These are phyloP conservation scores for Phytophthora citrophthora DNA, from an alignment of 352 stramenopile genomes.

Conservation along the genomic window DNA sequence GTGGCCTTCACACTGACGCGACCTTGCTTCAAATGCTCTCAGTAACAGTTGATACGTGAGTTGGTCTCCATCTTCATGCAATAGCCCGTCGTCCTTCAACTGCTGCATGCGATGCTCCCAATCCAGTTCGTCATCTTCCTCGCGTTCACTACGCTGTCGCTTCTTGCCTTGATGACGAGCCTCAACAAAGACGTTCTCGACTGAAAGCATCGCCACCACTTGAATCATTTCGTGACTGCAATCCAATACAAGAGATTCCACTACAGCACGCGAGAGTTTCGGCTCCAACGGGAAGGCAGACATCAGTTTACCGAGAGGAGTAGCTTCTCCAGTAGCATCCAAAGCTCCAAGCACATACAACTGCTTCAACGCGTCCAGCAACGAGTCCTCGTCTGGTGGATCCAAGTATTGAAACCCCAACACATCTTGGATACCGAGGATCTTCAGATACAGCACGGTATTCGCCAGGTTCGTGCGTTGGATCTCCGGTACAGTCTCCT, in stretches of 20 bases:
- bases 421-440: slow-evolving; percentile 77
- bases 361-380: slow-evolving; percentile 81
- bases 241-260: slow-evolving; percentile 62
- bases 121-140: slow-evolving; percentile 21
- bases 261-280: slow-evolving; percentile 63
- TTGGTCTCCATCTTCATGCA: slow-evolving; percentile 65
- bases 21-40: slow-evolving; percentile 42
- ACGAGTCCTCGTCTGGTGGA: slow-evolving; percentile 65
- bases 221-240: slow-evolving; percentile 71
- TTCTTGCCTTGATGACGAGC: slow-evolving; percentile 14
- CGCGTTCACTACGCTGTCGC: slow-evolving; percentile 11
- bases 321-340: slow-evolving; percentile 56
- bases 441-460: slow-evolving; percentile 93
- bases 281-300: slow-evolving; percentile 86
- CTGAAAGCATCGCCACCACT: slow-evolving; percentile 86
- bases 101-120: slow-evolving; percentile 52
- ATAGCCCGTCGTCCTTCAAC: slow-evolving; percentile 47
- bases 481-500: slow-evolving; percentile 99
- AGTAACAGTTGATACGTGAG: slow-evolving; percentile 60
- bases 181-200: slow-evolving; percentile 78
- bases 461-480: slow-evolving; percentile 94
- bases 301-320: slow-evolving; percentile 76
- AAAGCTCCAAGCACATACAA: slow-evolving; percentile 74
- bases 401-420: slow-evolving; percentile 79
- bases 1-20: slow-evolving; percentile 13